Percentiles rank a stretch among this genome's conserved stretches.
phyloP scores from a whole-genome alignment of 805 yeast species.

The Lipomyces chichibuensis region DNA sequence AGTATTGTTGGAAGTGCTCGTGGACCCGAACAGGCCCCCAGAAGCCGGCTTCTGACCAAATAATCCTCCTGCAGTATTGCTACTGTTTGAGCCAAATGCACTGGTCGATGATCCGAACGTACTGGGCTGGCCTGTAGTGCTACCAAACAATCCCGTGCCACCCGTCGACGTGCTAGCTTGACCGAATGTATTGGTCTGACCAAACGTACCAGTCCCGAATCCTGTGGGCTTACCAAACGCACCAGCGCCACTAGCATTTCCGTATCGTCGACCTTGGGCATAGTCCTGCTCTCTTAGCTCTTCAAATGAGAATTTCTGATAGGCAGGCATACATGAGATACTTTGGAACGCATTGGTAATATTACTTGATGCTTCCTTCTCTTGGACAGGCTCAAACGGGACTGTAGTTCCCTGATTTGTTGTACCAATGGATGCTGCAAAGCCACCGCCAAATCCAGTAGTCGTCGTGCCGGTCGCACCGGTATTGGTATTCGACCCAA shows the following conservation, averaged over 20 bases:
- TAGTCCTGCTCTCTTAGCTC: conserved; percentile 91
- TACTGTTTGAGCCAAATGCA: conserved; percentile 37
- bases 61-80: conserved; percentile 33
- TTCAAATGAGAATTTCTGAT: conserved; percentile 76
- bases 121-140: conserved; percentile 31
- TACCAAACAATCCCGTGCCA: conserved; percentile 51
- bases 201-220: conserved; percentile 40
- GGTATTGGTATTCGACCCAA: conserved; percentile 26
- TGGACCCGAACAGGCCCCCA: conserved; percentile 29
- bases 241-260: conserved; percentile 35
- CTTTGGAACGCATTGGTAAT: conserved; percentile 52
- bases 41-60: conserved; percentile 34
- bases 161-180: conserved; percentile 24
- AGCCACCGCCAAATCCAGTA: conserved; percentile 28
- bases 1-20: conserved; percentile 15
- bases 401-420: conserved; percentile 37
- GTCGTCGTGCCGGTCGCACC: conserved; percentile 23
- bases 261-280: conserved; percentile 59
- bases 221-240: conserved; percentile 39
- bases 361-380: conserved; percentile 31
- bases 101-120: conserved; percentile 35
- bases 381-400: conserved; percentile 37
- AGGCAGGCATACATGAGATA: conserved; percentile 89
- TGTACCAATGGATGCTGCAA: conserved; percentile 13
- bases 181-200: conserved; percentile 30